Conservation (phyloP, 2,329 filamentous ascomycete genomes). For the Fusarium floridanum region DNA sequence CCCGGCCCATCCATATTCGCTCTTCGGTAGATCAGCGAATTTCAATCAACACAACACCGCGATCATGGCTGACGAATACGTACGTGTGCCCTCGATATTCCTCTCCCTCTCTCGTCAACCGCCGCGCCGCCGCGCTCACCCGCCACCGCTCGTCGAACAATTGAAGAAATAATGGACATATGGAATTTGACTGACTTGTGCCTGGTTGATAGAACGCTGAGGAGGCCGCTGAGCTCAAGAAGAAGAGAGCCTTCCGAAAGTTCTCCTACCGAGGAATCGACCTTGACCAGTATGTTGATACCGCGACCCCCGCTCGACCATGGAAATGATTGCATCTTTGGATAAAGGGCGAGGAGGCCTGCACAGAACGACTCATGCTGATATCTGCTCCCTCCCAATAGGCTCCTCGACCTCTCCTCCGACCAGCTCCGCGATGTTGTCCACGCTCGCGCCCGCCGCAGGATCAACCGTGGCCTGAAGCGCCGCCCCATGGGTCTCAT, state of each 20-base stretch:
- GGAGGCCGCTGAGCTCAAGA: constrained; percentile 99
- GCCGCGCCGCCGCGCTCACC: constrained; percentile 12
- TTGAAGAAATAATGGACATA: constrained; percentile 4
- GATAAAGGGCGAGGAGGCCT: constrained; percentile 12
- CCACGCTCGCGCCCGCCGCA: constrained; percentile 96
- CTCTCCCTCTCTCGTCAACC: constrained; percentile 36
- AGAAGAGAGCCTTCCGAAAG: constrained; percentile 99
- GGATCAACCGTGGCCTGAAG: constrained; percentile 99
- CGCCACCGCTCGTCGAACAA: constrained; percentile 11
- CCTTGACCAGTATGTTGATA: constrained; percentile 90
- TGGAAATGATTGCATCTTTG: constrained; percentile 20
- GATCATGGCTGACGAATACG: constrained; percentile 93
- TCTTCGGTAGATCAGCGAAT: constrained; percentile 62
- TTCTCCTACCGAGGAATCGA: constrained; percentile 99
- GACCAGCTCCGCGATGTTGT: constrained; percentile 99
- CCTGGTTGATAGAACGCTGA: constrained; percentile 81
- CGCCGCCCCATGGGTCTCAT: constrained; percentile 99
- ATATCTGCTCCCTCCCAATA: constrained; percentile 56
- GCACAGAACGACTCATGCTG: constrained; percentile 33
- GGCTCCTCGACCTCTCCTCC: constrained; percentile 97
- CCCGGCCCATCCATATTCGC: constrained; percentile 57
- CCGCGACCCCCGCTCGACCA: constrained; percentile 47
- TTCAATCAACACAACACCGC: constrained; percentile 59
- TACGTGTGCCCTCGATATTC: constrained; percentile 64
- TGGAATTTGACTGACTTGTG: constrained; percentile 48